A percentile compares a stretch with the other conserved stretches of the same genome.
phyloP scores from a whole-genome alignment of 2,329 filamentous ascomycete species.

The Karstenula rhodostoma region DNA sequence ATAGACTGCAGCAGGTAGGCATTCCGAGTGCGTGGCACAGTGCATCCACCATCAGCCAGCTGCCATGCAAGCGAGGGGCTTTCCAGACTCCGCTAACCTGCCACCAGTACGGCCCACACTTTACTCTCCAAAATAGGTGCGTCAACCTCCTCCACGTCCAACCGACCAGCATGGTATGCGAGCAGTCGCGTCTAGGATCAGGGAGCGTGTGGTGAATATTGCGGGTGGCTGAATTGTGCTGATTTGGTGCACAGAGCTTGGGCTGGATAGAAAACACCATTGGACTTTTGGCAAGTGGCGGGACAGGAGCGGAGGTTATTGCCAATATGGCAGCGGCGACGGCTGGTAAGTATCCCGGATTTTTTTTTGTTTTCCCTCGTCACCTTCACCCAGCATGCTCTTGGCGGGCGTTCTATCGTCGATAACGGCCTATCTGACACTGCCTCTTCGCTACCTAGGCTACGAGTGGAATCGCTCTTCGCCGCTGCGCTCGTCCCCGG shows the following conservation, averaged over 20 bases:
- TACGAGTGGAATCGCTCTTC: slow-evolving; percentile 53
- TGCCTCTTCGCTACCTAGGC: slow-evolving; percentile 45
- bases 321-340: slow-evolving; percentile 52
- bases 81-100: slow-evolving; percentile 39
- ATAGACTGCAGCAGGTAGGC: slow-evolving; percentile 20
- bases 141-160: slow-evolving; percentile 25
- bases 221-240: slow-evolving; percentile 22
- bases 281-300: slow-evolving; percentile 18
- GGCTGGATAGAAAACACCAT: slow-evolving; percentile 13
- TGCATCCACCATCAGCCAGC: slow-evolving; percentile 34
- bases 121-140: slow-evolving; percentile 41
- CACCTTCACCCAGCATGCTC: slow-evolving; percentile 22
- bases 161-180: slow-evolving; percentile 18
- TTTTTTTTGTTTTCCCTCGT: slow-evolving; percentile 31
- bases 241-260: slow-evolving; percentile 19
- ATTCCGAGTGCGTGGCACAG: slow-evolving; percentile 20
- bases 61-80: slow-evolving; percentile 40
- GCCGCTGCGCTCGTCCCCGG: slow-evolving; percentile 58
- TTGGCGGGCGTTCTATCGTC: slow-evolving; percentile 31
- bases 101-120: slow-evolving; percentile 42
- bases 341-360: slow-evolving; percentile 48
- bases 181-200: not conserved
- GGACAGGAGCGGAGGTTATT: slow-evolving; percentile 33
- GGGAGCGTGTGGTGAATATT: slow-evolving; percentile 7
- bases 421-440: slow-evolving; percentile 44